A percentile compares a stretch with the other conserved stretches of the same genome.
phyloP scores from a whole-genome alignment of 495 filamentous ascomycete genomes.

The Neurospora sp. region DNA sequence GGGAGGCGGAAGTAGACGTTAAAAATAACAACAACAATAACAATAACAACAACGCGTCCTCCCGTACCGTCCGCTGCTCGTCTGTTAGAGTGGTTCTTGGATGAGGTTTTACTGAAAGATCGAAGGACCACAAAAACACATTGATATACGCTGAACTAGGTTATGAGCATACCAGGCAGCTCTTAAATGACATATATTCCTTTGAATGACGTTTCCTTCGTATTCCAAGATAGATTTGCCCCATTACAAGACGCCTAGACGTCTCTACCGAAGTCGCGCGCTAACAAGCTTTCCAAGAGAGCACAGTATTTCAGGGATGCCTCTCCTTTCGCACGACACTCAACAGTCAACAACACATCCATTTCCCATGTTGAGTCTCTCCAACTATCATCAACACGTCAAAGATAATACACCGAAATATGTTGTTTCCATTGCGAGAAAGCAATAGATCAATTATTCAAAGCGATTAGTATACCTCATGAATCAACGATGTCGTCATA shows the following conservation, averaged over 20 bases:
- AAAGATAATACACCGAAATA: background rate
- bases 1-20: too few species aligned
- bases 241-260: background rate
- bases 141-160: background rate
- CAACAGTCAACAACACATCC: background rate
- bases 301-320: background rate
- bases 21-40: too few species aligned
- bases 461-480: background rate
- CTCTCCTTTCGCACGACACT: background rate
- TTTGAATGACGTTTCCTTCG: accelerated
- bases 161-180: background rate
- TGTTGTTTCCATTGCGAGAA: background rate
- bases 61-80: background rate
- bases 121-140: background rate
- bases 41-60: background rate
- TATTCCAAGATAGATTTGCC: background rate
- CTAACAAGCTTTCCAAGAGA: background rate
- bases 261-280: background rate
- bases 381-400: background rate
- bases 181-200: background rate
- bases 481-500: background rate
- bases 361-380: background rate
- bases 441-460: background rate
- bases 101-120: background rate
- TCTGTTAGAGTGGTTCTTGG: background rate